Evolutionary conservation across 768 basidiomycete species (phyloP).

Genomic region (Tylopilus subfusipes): DNA sequence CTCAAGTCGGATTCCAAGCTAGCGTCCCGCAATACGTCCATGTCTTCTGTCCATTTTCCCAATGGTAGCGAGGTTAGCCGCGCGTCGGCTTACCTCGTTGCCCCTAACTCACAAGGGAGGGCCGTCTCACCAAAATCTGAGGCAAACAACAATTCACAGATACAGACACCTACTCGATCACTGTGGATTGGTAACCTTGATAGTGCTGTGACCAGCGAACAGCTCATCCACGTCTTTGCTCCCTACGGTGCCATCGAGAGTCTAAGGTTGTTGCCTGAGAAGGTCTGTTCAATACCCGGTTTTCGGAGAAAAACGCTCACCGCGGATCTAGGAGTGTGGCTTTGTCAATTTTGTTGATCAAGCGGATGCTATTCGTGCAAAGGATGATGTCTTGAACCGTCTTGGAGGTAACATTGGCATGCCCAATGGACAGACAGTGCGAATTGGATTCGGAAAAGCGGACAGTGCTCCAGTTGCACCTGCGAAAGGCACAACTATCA

Average conservation of each 20-base stretch:
- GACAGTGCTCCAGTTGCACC: conserved; percentile 94
- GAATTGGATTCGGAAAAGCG: conserved; percentile 97
- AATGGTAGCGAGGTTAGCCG: conserved; percentile 57
- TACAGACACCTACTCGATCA: conserved; percentile 91
- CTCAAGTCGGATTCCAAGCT: conserved; percentile 59
- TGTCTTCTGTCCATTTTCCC: conserved; percentile 67
- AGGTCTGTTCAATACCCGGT: conserved; percentile 48
- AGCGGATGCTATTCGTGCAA: conserved; percentile 93
- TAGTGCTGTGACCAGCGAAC: conserved; percentile 89
- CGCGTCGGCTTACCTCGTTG: conserved; percentile 63
- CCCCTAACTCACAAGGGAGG: conserved; percentile 65
- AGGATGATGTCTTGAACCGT: conserved; percentile 95
- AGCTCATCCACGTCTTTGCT: conserved; percentile 92
- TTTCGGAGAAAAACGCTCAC: conserved; percentile 15
- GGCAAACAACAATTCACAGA: conserved; percentile 57
- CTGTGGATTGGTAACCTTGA: conserved; percentile 99
- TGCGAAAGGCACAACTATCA: conserved; percentile 65
- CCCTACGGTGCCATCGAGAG: conserved; percentile 98
- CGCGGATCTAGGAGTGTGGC: conserved; percentile 78
- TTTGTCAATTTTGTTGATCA: conserved; percentile 99
- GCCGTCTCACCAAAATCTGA: conserved; percentile 84
- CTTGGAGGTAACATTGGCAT: conserved; percentile 92
- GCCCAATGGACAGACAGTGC: conserved; percentile 93
- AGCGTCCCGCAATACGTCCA: conserved; percentile 39
- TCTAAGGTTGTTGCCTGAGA: conserved; percentile 90